A percentile compares a stretch with the other conserved stretches of the same genome.
phyloP scores from a whole-genome alignment of 2,329 filamentous ascomycete species.

The Paraconiothyrium brasiliense region DNA sequence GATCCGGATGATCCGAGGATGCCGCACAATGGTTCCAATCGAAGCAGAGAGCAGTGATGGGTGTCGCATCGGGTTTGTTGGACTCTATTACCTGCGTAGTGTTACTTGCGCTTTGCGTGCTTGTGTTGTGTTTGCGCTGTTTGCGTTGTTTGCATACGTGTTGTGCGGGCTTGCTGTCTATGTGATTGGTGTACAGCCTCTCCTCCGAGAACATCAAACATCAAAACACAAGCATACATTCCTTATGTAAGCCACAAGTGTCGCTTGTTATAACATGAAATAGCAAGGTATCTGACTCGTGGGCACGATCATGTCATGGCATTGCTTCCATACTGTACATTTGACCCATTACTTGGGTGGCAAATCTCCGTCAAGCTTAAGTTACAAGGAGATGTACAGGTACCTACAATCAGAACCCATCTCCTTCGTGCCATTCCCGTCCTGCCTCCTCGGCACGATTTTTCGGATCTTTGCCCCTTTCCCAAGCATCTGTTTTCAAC shows the following conservation, averaged over 20 bases:
- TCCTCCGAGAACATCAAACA: constrained; percentile 4
- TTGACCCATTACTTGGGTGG: background rate
- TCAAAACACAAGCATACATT: background rate
- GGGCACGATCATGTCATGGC: background rate
- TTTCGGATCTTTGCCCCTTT: constrained; percentile 61
- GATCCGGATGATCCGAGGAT: background rate
- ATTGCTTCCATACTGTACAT: background rate
- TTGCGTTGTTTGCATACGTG: constrained; percentile 3
- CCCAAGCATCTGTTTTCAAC: constrained; percentile 56
- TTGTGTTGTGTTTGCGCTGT: background rate
- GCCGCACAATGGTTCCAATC: background rate
- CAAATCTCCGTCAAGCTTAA: background rate
- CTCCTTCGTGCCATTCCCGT: constrained; percentile 64
- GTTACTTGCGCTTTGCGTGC: background rate
- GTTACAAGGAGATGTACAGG: background rate
- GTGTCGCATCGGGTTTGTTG: background rate
- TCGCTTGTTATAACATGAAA: background rate
- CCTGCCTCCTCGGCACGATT: constrained; percentile 63
- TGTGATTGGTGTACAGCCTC: constrained; percentile 2
- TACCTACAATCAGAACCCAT: constrained; percentile 59
- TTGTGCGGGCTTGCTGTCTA: background rate
- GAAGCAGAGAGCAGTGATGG: background rate
- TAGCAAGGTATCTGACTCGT: background rate
- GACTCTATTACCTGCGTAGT: background rate
- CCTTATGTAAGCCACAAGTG: background rate